Percentiles rank a stretch among this genome's conserved stretches.
Evolutionary conservation across 331 rosid genomes (phyloP).

Genomic region (Phaseolus coccineus): DNA sequence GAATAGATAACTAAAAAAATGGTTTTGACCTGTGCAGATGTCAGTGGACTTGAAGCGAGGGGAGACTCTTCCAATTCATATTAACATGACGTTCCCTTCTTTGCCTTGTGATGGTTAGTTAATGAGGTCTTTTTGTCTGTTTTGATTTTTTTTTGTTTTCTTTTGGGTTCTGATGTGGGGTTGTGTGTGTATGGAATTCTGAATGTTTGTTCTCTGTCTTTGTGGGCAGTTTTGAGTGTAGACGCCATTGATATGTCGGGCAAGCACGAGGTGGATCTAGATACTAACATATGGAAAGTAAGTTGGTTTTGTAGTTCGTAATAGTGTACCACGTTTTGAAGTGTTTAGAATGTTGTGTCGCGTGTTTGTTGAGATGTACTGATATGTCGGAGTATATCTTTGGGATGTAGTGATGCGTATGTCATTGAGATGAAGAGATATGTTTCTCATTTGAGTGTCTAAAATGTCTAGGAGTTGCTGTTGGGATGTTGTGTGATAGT

Average conservation of each 20-base stretch:
- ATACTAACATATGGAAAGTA: constrained; percentile 97
- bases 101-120: constrained; percentile 97
- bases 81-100: constrained; percentile 93
- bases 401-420: not conserved
- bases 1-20: not conserved
- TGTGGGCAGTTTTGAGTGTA: constrained; percentile 80
- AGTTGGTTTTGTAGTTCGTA: constrained; percentile 36
- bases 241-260: constrained; percentile 99
- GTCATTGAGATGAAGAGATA: too few species aligned
- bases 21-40: constrained; percentile 67
- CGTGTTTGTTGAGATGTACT: not conserved
- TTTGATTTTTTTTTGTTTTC: constrained; percentile 29
- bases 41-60: constrained; percentile 97
- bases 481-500: not conserved
- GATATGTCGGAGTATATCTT: not conserved
- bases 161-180: not conserved
- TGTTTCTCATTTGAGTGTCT: not conserved
- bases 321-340: not conserved
- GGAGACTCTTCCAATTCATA: constrained; percentile 95
- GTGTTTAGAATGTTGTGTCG: constrained; percentile 2
- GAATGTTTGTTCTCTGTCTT: constrained; percentile 30
- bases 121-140: constrained; percentile 41
- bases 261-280: constrained; percentile 99
- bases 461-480: not conserved
- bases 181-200: constrained; percentile 28